Conservation (phyloP, 2,329 filamentous ascomycete species). For the Arthrobotrys iridis region DNA sequence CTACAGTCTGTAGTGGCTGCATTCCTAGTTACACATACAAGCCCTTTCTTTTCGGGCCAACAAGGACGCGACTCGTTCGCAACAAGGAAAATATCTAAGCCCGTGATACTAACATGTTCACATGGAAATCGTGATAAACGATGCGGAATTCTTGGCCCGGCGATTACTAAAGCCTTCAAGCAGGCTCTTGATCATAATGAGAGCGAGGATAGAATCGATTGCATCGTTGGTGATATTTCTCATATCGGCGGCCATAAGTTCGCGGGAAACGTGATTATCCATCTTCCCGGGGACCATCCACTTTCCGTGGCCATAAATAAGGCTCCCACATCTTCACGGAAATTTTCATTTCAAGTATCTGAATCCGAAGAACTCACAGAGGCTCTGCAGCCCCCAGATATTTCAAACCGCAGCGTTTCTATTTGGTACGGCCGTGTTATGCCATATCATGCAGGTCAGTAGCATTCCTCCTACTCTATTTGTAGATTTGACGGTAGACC, state of each 20-base stretch:
- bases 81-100: constrained; percentile 42
- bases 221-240: constrained; percentile 75
- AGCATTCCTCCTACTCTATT: neutral
- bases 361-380: constrained; percentile 63
- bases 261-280: constrained; percentile 84
- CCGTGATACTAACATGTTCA: constrained; percentile 83
- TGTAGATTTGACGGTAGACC: neutral
- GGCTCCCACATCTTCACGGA: constrained; percentile 1
- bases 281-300: constrained; percentile 68
- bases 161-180: constrained; percentile 72
- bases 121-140: constrained; percentile 83
- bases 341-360: constrained; percentile 61
- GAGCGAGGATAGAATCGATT: constrained; percentile 60
- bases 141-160: constrained; percentile 82
- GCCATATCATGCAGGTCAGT: constrained; percentile 71
- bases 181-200: neutral
- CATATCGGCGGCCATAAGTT: constrained; percentile 88
- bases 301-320: constrained; percentile 30
- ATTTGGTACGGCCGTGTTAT: constrained; percentile 85
- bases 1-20: constrained; percentile 27
- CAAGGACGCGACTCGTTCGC: neutral
- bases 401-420: constrained; percentile 73
- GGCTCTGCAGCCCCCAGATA: constrained; percentile 59
- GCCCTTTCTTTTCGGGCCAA: neutral
- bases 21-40: constrained; percentile 40